A percentile compares a stretch with the other conserved stretches of the same genome.
Conservation (phyloP, 495 filamentous ascomycete genomes). For the Letharia columbiana region DNA sequence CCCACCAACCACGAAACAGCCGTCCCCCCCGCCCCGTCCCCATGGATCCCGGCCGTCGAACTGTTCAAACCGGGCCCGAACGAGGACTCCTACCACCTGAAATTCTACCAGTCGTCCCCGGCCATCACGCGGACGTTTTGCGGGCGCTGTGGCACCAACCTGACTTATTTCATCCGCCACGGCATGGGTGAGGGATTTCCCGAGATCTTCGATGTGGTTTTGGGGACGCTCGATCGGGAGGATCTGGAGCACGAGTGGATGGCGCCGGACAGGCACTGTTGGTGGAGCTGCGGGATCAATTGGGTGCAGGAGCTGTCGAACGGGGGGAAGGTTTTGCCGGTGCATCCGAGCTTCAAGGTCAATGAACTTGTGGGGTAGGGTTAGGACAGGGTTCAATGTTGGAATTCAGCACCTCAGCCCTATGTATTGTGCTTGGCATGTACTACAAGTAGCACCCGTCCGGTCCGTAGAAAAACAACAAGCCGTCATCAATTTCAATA, state of each 20-base stretch:
- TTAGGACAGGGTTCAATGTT: too few relatives aligned
- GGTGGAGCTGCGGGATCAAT: conserved; percentile 22
- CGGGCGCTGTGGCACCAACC: conserved; percentile 24
- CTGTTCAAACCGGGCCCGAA: background rate
- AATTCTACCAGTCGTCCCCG: conserved; percentile 14
- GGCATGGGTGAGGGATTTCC: conserved; percentile 1
- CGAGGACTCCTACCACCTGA: background rate
- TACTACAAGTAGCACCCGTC: too few relatives aligned
- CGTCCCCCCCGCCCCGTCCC: background rate
- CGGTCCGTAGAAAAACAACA: too few relatives aligned
- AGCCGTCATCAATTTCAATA: too few relatives aligned
- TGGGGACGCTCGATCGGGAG: conserved; percentile 25
- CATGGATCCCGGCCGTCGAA: background rate
- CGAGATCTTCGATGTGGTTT: conserved; percentile 21
- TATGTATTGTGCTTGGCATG: too few relatives aligned
- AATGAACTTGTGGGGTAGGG: background rate
- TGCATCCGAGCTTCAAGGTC: background rate
- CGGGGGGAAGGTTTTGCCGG: background rate
- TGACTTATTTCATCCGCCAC: conserved; percentile 16
- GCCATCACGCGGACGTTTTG: conserved; percentile 24
- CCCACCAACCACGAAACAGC: background rate
- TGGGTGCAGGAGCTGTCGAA: conserved; percentile 19
- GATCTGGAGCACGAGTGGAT: conserved; percentile 13
- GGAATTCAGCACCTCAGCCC: too few relatives aligned
- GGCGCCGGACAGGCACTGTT: conserved; percentile 23